Percentiles rank a stretch among this genome's conserved stretches.
Evolutionary conservation across 306 rosid genomes (phyloP).

Genomic region (Corylus heterophylla): DNA sequence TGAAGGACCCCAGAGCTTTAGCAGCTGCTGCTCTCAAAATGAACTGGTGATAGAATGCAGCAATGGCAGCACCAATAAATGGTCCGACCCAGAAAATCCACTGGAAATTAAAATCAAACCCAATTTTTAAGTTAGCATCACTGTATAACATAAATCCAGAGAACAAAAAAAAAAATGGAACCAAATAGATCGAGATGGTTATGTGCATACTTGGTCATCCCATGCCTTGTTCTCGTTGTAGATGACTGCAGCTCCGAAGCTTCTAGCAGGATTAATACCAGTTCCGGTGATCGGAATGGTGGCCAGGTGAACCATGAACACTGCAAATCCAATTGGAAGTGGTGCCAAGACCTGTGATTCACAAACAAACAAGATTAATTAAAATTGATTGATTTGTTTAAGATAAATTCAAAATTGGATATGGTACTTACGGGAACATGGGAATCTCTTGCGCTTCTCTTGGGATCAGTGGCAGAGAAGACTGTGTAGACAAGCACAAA

Average conservation of each 20-base stretch:
- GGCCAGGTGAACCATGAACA: constrained; percentile 52
- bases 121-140: neutral
- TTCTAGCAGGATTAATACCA: constrained; percentile 51
- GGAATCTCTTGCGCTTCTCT: constrained; percentile 47
- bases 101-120: neutral
- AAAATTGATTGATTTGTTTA: neutral
- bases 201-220: constrained; percentile 37
- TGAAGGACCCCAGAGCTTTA: constrained; percentile 46
- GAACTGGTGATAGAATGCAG: constrained; percentile 43
- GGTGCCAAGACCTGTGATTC: constrained; percentile 45
- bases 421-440: constrained; percentile 39
- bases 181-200: neutral
- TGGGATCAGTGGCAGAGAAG: constrained; percentile 56
- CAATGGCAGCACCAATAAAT: constrained; percentile 50
- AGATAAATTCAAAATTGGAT: neutral
- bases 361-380: neutral
- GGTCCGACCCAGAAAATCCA: constrained; percentile 53
- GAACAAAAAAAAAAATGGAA: neutral
- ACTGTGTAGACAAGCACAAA: constrained; percentile 55
- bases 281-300: constrained; percentile 56
- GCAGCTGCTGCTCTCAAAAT: constrained; percentile 44
- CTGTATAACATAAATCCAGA: neutral
- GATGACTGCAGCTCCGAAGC: constrained; percentile 49
- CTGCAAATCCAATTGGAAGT: constrained; percentile 56
- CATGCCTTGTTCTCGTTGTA: constrained; percentile 33